Evolutionary conservation across 805 yeast genomes (phyloP), one percentile per base, ranked within the genome.

Genomic region (Candida nemodendra): DNA sequence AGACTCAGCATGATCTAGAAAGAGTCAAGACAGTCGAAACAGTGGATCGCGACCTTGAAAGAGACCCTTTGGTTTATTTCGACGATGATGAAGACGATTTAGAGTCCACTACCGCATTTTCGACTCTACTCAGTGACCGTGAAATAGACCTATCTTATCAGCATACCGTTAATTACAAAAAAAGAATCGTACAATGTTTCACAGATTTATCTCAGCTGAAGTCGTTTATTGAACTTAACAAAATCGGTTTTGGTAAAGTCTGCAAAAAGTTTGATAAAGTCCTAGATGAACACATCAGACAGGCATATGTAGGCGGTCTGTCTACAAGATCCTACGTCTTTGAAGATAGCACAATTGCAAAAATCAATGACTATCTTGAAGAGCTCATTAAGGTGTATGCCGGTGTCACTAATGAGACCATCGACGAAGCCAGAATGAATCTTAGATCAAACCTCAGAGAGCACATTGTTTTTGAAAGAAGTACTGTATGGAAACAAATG

Each of bases 401-500:
- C 31, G 55, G 48, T 42, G 55, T 54, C 38, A 59, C 56, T 2
- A 39, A 48, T 16, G 40, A 42, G 13, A 22, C 47, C 2, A 26
- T 40, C 18, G 59, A 54, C 19, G 43, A 39, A 8, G 21, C 57
- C 4, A 42, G 44, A 30, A 24, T 24, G 1, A 58, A 57, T 33
- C 62, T 81, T 44, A 76, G 78, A 39, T 71, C 80, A 2, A 78
- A 72, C 44, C 62, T 74, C 39, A 63, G 78, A 48, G 79, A 74
- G 45, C 78, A 72, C 45, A 74, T 74, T 32, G 77, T 74, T 3
- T 74, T 76, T 73, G 78, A 74, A 51, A 60, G 79, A 53, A 70
- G 73, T 44, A 73, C 78, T 0, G 74, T 74, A 11, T 74, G 79
- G 79, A 67, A 74, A 50, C 78, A 73, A 45, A 71, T 74, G 78